Conservation (phyloP, 2,329 filamentous ascomycete genomes). For the Aaosphaeria pasadenensis region DNA sequence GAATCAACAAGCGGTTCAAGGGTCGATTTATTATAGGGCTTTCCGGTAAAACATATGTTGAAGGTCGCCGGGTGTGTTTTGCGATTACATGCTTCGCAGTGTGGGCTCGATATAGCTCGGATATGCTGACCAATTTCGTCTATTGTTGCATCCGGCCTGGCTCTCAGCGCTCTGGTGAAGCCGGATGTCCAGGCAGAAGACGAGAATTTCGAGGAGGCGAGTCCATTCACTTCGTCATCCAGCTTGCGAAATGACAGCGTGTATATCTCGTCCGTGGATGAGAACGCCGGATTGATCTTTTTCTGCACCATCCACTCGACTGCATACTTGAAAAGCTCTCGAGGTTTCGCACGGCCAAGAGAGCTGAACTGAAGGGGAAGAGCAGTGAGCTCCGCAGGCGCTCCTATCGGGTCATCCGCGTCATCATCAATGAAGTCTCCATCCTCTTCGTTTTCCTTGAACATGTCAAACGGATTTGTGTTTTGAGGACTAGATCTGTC, state of each 20-base stretch:
- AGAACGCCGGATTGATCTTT: constrained; percentile 70
- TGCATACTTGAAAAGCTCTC: constrained; percentile 70
- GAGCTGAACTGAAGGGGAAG: constrained; percentile 67
- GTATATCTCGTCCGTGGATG: constrained; percentile 63
- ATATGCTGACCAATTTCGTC: constrained; percentile 21
- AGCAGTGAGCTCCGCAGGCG: constrained; percentile 53
- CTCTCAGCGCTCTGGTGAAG: constrained; percentile 64
- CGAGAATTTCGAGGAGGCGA: constrained; percentile 68
- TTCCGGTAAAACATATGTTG: constrained; percentile 61
- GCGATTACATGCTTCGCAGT: constrained; percentile 71
- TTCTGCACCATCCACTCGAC: constrained; percentile 82
- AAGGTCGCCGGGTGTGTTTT: constrained; percentile 65
- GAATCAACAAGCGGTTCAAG: constrained; percentile 59
- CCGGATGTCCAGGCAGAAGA: constrained; percentile 67
- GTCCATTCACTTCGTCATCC: constrained; percentile 65
- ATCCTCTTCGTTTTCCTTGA: constrained; percentile 56
- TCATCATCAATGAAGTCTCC: constrained; percentile 64
- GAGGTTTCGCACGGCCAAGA: constrained; percentile 63
- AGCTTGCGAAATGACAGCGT: constrained; percentile 67
- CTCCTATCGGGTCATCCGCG: constrained; percentile 52
- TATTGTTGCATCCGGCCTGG: constrained; percentile 57
- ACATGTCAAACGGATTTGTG: constrained; percentile 38
- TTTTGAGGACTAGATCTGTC: constrained; percentile 2
- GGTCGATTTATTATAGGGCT: constrained; percentile 63
- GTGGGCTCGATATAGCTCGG: constrained; percentile 15